Base-by-base conservation (phyloP, 2,329 filamentous ascomycete genomes). In the Volutella citrinella region DNA sequence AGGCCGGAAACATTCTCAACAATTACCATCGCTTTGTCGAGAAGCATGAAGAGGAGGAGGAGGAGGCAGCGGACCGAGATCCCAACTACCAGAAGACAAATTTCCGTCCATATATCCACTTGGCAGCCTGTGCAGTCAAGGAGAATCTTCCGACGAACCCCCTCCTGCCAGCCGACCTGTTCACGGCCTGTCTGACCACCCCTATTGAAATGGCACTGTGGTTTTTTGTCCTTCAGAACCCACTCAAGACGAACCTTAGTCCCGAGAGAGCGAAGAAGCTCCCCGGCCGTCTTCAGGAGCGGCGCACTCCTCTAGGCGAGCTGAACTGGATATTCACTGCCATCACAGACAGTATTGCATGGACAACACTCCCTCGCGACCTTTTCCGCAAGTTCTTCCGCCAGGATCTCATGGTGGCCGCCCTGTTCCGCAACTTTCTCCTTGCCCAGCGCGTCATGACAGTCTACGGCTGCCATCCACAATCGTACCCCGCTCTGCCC, bases 321-420 rank as follows among this genome's bases (percentile, higher is more conserved):
- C 71, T 98, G 11, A 98, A 98, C 56, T 98, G 93, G 93, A 98
- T 98, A 21, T 97, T 98, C 57, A 98, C 93, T 1, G 93, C 93
- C 34, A 97, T 98, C 46, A 98, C 93, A 1, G 93, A 98, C 59
- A 97, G 91, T 2, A 98, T 98, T 52, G 93, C 93, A 0, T 98
- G 93, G 93, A 97, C 95, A 19, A 94, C 88, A 6, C 68, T 98
- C 5, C 87, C 90, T 4, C 84, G 91, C 27, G 80, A 89, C 14
- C 69, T 96, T 10, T 98, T 98, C 65, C 90, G 95, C 63, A 95
- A 95, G 61, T 87, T 97, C 40, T 98, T 98, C 63, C 74, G 93
- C 25, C 93, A 98, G 60, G 93, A 98, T 60, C 73, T 98, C 10
- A 97, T 98, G 90, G 93, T 98, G n/a, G 93, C 93, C 10, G 93